Evolutionary conservation across 1,284 basidiomycete genomes (phyloP).

Genomic region (Pseudozyma hubeiensis): DNA sequence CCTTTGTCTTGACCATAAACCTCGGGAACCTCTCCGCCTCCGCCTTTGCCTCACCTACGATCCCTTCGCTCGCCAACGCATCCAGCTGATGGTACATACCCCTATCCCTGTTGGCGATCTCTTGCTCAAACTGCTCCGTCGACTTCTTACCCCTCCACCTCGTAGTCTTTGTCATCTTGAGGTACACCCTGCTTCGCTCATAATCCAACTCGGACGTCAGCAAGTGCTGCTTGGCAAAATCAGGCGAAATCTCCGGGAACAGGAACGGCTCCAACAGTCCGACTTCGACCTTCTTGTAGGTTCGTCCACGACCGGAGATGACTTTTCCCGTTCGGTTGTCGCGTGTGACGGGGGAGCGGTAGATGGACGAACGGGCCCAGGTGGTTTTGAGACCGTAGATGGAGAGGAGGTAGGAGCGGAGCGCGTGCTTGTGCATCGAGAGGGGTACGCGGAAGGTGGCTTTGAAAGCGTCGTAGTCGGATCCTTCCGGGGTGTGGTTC

Average conservation of each 20-base stretch:
- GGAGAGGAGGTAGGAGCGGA: slow-evolving; percentile 84
- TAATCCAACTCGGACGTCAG: slow-evolving; percentile 55
- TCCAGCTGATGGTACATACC: slow-evolving; percentile 26
- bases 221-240: slow-evolving; percentile 53
- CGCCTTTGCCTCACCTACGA: slow-evolving; percentile 8
- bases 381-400: slow-evolving; percentile 83
- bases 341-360: slow-evolving; percentile 69
- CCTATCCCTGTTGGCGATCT: slow-evolving; percentile 24
- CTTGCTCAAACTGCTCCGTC: slow-evolving; percentile 37
- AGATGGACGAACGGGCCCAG: slow-evolving; percentile 92
- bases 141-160: slow-evolving; percentile 57
- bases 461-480: slow-evolving; percentile 91
- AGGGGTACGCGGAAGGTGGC: slow-evolving; percentile 89
- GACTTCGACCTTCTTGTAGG: slow-evolving; percentile 67
- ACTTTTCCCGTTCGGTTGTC: slow-evolving; percentile 72
- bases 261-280: slow-evolving; percentile 67
- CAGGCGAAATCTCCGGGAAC: slow-evolving; percentile 60
- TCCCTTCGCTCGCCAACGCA: slow-evolving; percentile 11
- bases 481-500: slow-evolving; percentile 80
- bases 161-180: slow-evolving; percentile 60
- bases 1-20: slow-evolving; percentile 41
- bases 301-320: slow-evolving; percentile 53
- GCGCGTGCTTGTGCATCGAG: slow-evolving; percentile 88
- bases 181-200: slow-evolving; percentile 49
- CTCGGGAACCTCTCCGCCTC: slow-evolving; percentile 30